phyloP scores from a whole-genome alignment of 352 stramenopile species.

The Phytophthora sojae region DNA sequence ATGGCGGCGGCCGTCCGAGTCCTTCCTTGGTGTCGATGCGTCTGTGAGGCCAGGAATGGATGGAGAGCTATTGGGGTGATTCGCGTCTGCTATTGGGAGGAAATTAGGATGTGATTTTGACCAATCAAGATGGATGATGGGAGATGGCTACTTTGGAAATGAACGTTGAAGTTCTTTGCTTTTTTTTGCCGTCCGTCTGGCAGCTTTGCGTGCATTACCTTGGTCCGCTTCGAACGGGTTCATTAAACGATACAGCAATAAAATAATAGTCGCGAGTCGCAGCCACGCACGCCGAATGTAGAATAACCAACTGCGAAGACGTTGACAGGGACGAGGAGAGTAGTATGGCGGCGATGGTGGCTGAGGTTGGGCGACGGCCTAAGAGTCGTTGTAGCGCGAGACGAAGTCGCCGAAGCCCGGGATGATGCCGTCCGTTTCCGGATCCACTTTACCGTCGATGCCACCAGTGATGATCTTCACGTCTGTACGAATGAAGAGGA shows the following conservation, averaged over 20 bases:
- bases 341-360: no score
- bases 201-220: no score
- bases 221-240: no score
- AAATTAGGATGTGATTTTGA: no score
- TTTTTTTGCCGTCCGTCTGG: no score
- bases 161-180: no score
- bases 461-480: constrained; percentile 48
- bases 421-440: constrained; percentile 31
- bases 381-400: constrained; percentile 46
- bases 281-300: background rate
- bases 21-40: background rate
- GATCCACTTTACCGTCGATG: constrained; percentile 42
- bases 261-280: background rate
- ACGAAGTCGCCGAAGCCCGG: constrained; percentile 57
- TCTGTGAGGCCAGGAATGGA: constrained; percentile 25
- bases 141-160: no score
- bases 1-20: constrained; percentile 20
- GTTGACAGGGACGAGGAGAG: no score
- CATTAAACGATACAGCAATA: no score
- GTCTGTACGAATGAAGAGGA: constrained; percentile 21
- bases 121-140: no score
- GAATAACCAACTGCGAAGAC: background rate
- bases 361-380: background rate
- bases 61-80: constrained; percentile 1
- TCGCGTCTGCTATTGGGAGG: background rate